Conservation (phyloP, 345 rosid species). For the Boechera stricta region DNA sequence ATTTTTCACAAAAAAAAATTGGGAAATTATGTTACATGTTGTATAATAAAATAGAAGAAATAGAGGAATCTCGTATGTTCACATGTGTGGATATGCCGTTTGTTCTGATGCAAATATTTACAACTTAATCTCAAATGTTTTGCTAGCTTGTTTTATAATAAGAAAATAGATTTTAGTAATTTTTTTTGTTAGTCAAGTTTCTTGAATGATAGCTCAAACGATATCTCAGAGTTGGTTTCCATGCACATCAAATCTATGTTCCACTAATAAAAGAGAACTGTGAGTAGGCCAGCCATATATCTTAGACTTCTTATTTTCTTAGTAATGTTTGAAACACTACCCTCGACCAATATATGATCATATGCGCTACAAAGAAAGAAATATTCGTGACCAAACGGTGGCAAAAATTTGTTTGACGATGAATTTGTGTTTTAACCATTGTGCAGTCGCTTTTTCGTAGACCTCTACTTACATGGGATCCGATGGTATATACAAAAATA, state of each 20-base stretch:
- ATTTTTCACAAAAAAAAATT: not conserved
- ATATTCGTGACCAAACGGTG: too few species aligned
- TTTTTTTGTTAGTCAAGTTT: not conserved
- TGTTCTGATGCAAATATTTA: conserved; percentile 11
- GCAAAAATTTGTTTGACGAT: too few species aligned
- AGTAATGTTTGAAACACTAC: too few species aligned
- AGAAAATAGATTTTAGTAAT: not conserved
- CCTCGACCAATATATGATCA: not conserved
- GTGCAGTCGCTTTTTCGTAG: not conserved
- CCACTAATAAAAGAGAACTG: not conserved
- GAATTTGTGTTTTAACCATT: not conserved
- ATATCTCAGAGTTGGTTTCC: not conserved
- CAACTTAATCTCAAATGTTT: not conserved
- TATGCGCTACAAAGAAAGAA: too few species aligned
- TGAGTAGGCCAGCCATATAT: too few species aligned
- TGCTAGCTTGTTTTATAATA: conserved; percentile 5
- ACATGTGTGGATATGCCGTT: conserved; percentile 17
- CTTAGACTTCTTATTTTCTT: too few species aligned
- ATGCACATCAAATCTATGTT: not conserved
- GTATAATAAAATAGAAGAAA: not conserved
- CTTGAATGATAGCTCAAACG: not conserved
- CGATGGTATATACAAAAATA: not conserved
- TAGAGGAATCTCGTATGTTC: not conserved
- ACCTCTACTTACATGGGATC: conserved; percentile 10
- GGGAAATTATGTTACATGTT: not conserved